phyloP scores from a whole-genome alignment of 352 stramenopile species.

The Phytophthora colocasiae region DNA sequence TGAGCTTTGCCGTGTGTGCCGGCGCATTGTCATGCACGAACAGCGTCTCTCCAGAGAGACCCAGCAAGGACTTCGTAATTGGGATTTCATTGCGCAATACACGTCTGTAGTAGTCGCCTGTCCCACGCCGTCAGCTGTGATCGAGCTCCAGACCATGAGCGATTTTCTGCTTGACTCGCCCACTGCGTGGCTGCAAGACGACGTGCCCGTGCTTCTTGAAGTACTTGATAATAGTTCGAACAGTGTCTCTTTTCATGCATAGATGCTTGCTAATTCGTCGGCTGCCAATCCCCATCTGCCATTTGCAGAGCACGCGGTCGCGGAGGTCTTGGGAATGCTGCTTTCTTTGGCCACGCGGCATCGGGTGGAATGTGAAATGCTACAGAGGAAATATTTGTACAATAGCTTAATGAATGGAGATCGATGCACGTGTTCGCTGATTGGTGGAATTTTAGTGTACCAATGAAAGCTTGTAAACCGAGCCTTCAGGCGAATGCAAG shows the following conservation, averaged over 20 bases:
- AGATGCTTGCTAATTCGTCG: not conserved
- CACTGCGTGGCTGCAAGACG: not conserved
- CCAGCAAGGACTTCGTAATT: not conserved
- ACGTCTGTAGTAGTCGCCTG: not conserved
- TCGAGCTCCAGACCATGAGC: not conserved
- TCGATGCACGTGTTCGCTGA: too few species aligned
- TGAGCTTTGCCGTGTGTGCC: constrained; percentile 1
- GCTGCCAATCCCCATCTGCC: not conserved
- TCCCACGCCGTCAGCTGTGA: too few species aligned
- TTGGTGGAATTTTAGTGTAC: too few species aligned
- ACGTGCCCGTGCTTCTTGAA: not conserved
- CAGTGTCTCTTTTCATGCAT: not conserved
- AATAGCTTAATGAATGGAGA: too few species aligned
- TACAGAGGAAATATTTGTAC: too few species aligned
- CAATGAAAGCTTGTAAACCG: too few species aligned
- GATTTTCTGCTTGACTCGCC: not conserved
- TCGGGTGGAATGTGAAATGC: too few species aligned
- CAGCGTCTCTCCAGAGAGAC: not conserved
- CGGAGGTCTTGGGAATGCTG: not conserved
- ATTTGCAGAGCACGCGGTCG: not conserved
- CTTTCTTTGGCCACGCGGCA: too few species aligned
- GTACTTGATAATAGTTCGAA: not conserved
- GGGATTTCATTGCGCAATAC: not conserved
- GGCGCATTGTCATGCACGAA: constrained; percentile 1
- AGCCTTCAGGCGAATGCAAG: too few species aligned